phyloP scores from a whole-genome alignment of 2,329 filamentous ascomycete species.

The Cladosporium sp. region DNA sequence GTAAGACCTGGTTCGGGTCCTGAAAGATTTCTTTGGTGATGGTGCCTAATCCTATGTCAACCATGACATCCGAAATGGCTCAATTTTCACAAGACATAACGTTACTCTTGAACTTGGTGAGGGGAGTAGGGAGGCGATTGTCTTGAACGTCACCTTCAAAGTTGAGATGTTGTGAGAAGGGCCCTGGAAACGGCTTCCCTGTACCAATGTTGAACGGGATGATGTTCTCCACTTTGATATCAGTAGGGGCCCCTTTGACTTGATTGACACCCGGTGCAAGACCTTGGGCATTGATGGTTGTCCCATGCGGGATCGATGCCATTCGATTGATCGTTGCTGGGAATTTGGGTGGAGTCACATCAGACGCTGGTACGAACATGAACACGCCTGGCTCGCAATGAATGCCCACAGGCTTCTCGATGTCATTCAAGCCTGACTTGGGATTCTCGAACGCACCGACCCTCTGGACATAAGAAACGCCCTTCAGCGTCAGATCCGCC shows the following conservation, averaged over 20 bases:
- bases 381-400: conserved; percentile 42
- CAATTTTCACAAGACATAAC: too few species aligned
- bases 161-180: too few species aligned
- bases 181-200: too few species aligned
- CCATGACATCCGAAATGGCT: too few species aligned
- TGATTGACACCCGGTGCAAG: conserved; percentile 14
- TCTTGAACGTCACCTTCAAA: too few species aligned
- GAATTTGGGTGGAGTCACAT: conserved; percentile 19
- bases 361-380: conserved; percentile 34
- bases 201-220: background rate
- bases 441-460: conserved; percentile 33
- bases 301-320: conserved; percentile 43
- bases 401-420: conserved; percentile 27
- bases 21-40: conserved; percentile 21
- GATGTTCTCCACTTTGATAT: background rate
- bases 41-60: background rate
- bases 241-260: background rate
- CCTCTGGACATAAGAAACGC: conserved; percentile 36
- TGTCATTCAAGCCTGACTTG: conserved; percentile 21
- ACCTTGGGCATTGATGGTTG: conserved; percentile 41
- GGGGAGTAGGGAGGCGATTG: too few species aligned
- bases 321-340: conserved; percentile 33
- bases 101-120: too few species aligned
- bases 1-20: conserved; percentile 30
- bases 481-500: conserved; percentile 34